Evolutionary conservation across 2,329 filamentous ascomycete species (phyloP).

Genomic region (Xylariaceae sp.): DNA sequence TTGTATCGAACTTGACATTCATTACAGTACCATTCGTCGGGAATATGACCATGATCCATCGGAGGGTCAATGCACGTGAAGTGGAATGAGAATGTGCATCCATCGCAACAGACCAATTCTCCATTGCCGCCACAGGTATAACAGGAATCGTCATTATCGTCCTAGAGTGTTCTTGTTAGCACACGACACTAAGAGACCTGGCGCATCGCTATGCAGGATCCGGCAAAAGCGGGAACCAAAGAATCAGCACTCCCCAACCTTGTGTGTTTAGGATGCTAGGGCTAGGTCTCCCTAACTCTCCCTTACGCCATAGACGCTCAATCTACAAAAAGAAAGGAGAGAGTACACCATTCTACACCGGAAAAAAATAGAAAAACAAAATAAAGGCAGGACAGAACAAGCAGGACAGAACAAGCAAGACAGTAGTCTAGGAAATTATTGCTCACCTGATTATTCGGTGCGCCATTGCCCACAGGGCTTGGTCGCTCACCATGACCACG

Average conservation of each 20-base stretch:
- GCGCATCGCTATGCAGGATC: slow-evolving; percentile 43
- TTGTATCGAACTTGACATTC: slow-evolving; percentile 64
- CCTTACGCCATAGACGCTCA: not conserved
- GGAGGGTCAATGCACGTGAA: slow-evolving; percentile 87
- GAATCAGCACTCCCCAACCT: slow-evolving; percentile 34
- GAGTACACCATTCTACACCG: not conserved
- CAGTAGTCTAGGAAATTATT: not conserved
- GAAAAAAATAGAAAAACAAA: not conserved
- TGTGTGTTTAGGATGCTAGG: slow-evolving; percentile 29
- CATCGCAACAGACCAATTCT: slow-evolving; percentile 90
- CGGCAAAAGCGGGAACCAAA: slow-evolving; percentile 45
- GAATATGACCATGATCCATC: slow-evolving; percentile 66
- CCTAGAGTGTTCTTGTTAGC: slow-evolving; percentile 50
- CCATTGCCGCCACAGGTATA: slow-evolving; percentile 84
- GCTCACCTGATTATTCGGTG: slow-evolving; percentile 60
- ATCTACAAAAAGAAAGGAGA: not conserved
- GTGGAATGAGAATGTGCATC: slow-evolving; percentile 89
- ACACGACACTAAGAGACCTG: slow-evolving; percentile 35
- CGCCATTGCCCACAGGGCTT: slow-evolving; percentile 66
- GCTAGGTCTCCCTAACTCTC: slow-evolving; percentile 27
- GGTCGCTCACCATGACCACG: slow-evolving; percentile 69
- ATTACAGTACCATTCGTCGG: slow-evolving; percentile 87
- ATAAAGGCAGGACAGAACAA: not conserved
- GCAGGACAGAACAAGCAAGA: not conserved
- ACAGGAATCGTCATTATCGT: slow-evolving; percentile 90